Evolutionary conservation across 805 yeast genomes (phyloP).

Genomic region (Osmozyma mogii): DNA sequence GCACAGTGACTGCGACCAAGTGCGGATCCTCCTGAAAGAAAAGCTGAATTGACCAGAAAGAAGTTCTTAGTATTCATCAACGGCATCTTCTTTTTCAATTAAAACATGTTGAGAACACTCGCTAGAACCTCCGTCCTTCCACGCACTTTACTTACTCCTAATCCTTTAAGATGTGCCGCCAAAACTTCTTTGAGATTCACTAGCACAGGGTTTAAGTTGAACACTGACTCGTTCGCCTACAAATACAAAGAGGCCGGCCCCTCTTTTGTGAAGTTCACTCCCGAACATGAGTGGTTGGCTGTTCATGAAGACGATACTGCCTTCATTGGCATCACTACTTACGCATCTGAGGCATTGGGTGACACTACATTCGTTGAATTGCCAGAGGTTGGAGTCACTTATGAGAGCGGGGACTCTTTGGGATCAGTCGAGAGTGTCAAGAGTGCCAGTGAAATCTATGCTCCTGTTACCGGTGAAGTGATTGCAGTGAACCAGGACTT

Average conservation of each 20-base stretch:
- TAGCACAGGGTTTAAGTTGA: constrained; percentile 26
- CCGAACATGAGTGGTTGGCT: constrained; percentile 94
- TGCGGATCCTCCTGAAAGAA: not conserved
- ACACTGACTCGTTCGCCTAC: constrained; percentile 30
- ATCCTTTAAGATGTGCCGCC: constrained; percentile 4
- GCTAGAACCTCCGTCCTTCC: not conserved
- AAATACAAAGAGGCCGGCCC: constrained; percentile 38
- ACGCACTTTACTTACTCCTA: no score
- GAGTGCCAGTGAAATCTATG: constrained; percentile 85
- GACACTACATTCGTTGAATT: constrained; percentile 93
- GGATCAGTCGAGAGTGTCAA: constrained; percentile 95
- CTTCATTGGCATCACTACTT: constrained; percentile 84
- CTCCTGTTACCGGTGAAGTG: constrained; percentile 77
- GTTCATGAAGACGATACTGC: constrained; percentile 75
- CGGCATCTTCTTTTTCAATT: not conserved
- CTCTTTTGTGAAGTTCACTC: constrained; percentile 56
- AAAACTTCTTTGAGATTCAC: constrained; percentile 22
- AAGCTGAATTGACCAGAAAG: not conserved
- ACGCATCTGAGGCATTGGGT: constrained; percentile 94
- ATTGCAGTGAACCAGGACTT: constrained; percentile 62
- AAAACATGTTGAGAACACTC: not conserved
- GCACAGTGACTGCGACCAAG: constrained; percentile 4
- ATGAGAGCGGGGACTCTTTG: constrained; percentile 69
- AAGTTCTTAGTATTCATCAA: no score
- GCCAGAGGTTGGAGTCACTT: constrained; percentile 60